Conservation (phyloP, 2,329 filamentous ascomycete genomes). For the Aspergillus pseudotamarii region DNA sequence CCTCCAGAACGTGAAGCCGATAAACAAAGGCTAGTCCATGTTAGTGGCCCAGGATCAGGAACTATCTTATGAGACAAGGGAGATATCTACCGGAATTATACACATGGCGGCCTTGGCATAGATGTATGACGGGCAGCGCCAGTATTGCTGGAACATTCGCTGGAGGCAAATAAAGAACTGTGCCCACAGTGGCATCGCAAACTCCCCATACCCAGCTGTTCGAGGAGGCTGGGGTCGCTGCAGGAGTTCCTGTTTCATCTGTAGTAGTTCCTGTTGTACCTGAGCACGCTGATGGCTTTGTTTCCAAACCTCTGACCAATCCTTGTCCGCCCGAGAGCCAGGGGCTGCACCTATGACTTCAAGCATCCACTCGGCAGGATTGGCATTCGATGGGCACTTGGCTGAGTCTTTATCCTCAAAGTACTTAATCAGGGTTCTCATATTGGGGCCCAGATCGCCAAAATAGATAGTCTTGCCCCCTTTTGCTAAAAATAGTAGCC, state of each 20-base stretch:
- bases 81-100: constrained; percentile 62
- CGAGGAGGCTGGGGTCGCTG: constrained; percentile 34
- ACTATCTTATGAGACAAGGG: constrained; percentile 46
- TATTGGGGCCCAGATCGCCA: constrained; percentile 63
- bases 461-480: constrained; percentile 70
- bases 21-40: constrained; percentile 64
- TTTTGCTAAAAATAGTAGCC: constrained; percentile 62
- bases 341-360: constrained; percentile 59
- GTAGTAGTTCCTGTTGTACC: constrained; percentile 52
- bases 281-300: constrained; percentile 56
- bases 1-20: constrained; percentile 79
- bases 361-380: constrained; percentile 71
- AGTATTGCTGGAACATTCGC: constrained; percentile 86
- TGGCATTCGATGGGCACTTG: constrained; percentile 62
- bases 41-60: not conserved
- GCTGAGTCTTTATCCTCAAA: constrained; percentile 66
- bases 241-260: constrained; percentile 35
- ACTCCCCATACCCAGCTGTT: constrained; percentile 69
- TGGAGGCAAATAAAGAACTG: constrained; percentile 69
- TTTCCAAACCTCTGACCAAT: constrained; percentile 66
- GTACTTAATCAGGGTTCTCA: constrained; percentile 59
- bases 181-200: constrained; percentile 70
- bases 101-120: constrained; percentile 77
- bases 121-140: constrained; percentile 84
- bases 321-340: constrained; percentile 59